Percentiles rank a stretch among this genome's conserved stretches.
These are phyloP conservation scores for Neurospora sp. DNA, from an alignment of 495 filamentous ascomycete species.

Conservation along the genomic window DNA sequence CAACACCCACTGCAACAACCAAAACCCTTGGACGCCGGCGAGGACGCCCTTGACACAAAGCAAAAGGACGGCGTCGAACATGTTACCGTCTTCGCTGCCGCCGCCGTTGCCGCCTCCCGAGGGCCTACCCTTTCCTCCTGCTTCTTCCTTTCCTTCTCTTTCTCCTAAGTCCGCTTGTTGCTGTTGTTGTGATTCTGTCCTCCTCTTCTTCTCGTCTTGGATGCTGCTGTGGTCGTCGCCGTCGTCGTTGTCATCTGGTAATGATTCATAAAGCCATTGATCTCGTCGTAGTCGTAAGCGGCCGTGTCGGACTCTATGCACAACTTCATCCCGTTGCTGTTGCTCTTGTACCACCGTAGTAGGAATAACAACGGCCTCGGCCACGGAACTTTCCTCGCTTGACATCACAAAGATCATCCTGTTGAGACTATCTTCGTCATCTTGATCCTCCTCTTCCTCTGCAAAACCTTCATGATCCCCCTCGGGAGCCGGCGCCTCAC, in stretches of 20 bases:
- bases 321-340: background rate
- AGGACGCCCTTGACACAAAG: slow-evolving; percentile 16
- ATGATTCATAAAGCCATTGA: background rate
- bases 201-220: background rate
- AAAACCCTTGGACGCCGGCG: slow-evolving; percentile 14
- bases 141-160: background rate
- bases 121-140: background rate
- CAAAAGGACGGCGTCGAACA: slow-evolving; percentile 14
- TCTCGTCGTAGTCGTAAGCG: background rate
- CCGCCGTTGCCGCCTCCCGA: background rate
- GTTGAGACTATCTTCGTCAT: background rate
- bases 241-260: background rate
- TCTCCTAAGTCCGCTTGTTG: background rate
- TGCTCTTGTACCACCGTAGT: background rate
- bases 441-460: background rate
- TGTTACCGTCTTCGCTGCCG: background rate
- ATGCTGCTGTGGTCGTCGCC: background rate
- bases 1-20: slow-evolving; percentile 17
- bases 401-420: background rate
- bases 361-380: background rate
- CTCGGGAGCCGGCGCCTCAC: slow-evolving; percentile 10
- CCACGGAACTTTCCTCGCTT: background rate
- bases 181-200: background rate
- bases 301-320: background rate
- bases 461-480: background rate